Evolutionary conservation across 1,139 yeast species (phyloP), one percentile per base, ranked within the genome.

Genomic region (Blastobotrys malaysiensis): DNA sequence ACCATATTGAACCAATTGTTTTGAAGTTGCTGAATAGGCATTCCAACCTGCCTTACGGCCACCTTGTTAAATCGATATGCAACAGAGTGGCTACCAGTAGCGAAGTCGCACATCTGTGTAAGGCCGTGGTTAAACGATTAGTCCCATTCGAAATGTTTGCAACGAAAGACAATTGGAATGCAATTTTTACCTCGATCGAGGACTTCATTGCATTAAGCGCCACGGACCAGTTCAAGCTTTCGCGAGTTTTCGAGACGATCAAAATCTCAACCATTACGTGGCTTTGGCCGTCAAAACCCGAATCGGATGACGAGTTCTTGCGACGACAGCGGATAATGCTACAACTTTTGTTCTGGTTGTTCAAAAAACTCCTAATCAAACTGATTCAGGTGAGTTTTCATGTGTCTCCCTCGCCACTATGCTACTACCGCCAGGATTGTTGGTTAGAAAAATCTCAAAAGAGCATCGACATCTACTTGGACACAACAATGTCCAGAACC

Each of bases 131-230:
- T 39, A 44, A 51, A 11, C 45, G 74, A 52, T 56, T 85, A 0
- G 69, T 86, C 31, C 89, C 93, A 0, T 46, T 65, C 1, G 74
- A 72, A 9, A 60, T 79, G 1, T 79, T 86, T 73, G 96, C 96
- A 0, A 67, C 80, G 1, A 57, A 58, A 1, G 57, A 61, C 5
- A 88, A 88, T 63, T 78, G 79, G 64, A 55, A 73, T 0, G 57
- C 66, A 0, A 62, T 87, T 0, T 65, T 74, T 46, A 60, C 64
- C 1, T 67, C 69, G 16, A 61, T 86, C 0, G 70, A 78, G 0
- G 53, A 58, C 5, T 71, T 78, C 47, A 59, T 89, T 0, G 65
- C 66, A 16, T 62, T 77, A 52, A 56, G 70, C 1, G 59, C 61
- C n/a, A 54, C 53, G 16, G 73, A 68, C 45, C 52, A 36, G 65